Conservation (phyloP, 495 filamentous ascomycete species). For the Neurospora sp. region DNA sequence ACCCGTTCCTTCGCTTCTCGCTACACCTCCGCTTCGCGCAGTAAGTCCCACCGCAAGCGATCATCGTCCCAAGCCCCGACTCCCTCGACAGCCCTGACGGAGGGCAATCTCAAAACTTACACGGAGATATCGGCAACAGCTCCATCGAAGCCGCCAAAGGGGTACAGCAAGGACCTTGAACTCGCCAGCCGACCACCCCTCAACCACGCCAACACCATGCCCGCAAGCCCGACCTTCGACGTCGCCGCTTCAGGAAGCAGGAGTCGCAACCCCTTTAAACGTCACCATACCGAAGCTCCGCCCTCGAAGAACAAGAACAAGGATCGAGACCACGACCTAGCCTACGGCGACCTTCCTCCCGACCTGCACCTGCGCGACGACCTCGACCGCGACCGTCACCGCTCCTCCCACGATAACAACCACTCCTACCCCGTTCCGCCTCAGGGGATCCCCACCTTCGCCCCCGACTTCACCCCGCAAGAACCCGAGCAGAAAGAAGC, state of each 20-base stretch:
- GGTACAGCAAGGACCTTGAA: slow-evolving; percentile 30
- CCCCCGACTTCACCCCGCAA: slow-evolving; percentile 21
- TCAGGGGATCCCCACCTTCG: neutral
- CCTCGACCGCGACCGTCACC: slow-evolving; percentile 27
- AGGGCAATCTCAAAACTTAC: slow-evolving; percentile 31
- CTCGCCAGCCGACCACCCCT: slow-evolving; percentile 26
- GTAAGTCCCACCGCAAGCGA: slow-evolving; percentile 14
- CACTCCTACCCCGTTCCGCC: neutral
- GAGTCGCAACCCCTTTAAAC: neutral
- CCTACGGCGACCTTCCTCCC: slow-evolving; percentile 65
- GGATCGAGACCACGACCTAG: slow-evolving; percentile 76
- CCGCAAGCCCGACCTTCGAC: slow-evolving; percentile 3
- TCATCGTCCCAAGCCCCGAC: slow-evolving; percentile 15
- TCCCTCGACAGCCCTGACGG: slow-evolving; percentile 24
- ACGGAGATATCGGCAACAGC: slow-evolving; percentile 33
- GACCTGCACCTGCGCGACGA: slow-evolving; percentile 33
- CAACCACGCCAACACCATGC: slow-evolving; percentile 20
- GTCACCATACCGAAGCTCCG: slow-evolving; percentile 10
- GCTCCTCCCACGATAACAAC: neutral
- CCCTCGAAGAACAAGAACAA: slow-evolving; percentile 31
- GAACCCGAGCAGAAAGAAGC: slow-evolving; percentile 42
- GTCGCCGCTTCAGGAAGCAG: neutral
- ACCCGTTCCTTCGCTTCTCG: slow-evolving; percentile 27
- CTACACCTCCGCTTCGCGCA: slow-evolving; percentile 25
- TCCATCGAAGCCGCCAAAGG: slow-evolving; percentile 28